Conservation (phyloP, 352 stramenopile genomes). For the Globisporangium splendens region DNA sequence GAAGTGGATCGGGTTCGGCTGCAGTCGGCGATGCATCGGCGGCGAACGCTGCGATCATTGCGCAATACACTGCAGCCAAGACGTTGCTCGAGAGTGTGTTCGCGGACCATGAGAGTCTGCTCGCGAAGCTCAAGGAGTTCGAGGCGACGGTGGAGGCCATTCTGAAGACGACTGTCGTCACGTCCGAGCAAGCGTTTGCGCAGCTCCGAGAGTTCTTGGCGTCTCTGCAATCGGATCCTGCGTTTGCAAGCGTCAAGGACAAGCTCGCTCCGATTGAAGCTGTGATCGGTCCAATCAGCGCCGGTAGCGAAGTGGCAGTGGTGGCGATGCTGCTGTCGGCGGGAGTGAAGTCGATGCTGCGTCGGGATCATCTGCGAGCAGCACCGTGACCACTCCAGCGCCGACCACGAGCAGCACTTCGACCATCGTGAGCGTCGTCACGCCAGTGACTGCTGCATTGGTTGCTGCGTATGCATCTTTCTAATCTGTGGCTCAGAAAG, state of each 20-base stretch:
- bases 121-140: neutral
- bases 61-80: neutral
- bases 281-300: neutral
- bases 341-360: too few relatives aligned
- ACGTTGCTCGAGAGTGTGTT: neutral
- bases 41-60: neutral
- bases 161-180: neutral
- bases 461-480: neutral
- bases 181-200: neutral
- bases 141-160: neutral
- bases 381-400: constrained; percentile 1
- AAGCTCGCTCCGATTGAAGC: neutral
- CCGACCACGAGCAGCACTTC: neutral
- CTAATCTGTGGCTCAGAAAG: neutral
- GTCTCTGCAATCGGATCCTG: neutral
- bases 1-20: constrained; percentile 1
- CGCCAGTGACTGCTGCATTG: neutral
- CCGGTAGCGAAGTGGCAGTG: neutral
- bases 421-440: neutral
- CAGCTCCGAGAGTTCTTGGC: neutral
- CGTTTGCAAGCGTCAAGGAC: neutral
- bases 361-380: neutral
- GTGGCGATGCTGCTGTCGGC: neutral
- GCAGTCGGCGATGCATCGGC: neutral
- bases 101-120: neutral